A percentile compares a stretch with the other conserved stretches of the same genome.
Conservation (phyloP, 768 basidiomycete genomes). For the Leccinum barrowsii region DNA sequence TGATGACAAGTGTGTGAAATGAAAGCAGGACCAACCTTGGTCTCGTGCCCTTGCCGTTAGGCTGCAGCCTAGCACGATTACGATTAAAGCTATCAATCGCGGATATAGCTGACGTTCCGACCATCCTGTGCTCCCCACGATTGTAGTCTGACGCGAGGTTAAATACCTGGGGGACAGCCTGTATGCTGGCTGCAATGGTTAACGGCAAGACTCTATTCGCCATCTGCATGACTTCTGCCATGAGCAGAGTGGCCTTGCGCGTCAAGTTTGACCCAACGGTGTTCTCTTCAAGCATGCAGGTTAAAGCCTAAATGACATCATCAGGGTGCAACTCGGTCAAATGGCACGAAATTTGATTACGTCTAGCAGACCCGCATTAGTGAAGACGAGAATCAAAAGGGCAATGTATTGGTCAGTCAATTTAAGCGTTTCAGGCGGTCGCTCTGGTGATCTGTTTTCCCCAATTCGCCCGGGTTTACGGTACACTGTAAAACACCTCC, state of each 20-base stretch:
- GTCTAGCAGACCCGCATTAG: slow-evolving; percentile 85
- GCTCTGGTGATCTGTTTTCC: slow-evolving; percentile 44
- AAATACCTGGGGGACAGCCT: slow-evolving; percentile 85
- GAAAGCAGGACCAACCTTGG: slow-evolving; percentile 50
- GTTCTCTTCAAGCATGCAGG: slow-evolving; percentile 79
- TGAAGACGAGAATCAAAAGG: slow-evolving; percentile 77
- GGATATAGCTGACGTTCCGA: slow-evolving; percentile 80
- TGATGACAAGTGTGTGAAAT: background rate
- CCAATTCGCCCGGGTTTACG: slow-evolving; percentile 39
- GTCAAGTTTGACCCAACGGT: slow-evolving; percentile 69
- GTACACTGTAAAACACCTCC: slow-evolving; percentile 51
- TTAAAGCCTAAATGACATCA: slow-evolving; percentile 59
- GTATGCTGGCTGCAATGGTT: slow-evolving; percentile 76
- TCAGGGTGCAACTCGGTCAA: slow-evolving; percentile 4
- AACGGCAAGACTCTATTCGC: slow-evolving; percentile 85
- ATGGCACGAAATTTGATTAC: slow-evolving; percentile 40
- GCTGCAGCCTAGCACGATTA: slow-evolving; percentile 72
- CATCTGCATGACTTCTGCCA: slow-evolving; percentile 88
- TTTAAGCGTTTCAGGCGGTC: slow-evolving; percentile 57
- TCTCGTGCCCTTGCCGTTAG: slow-evolving; percentile 53
- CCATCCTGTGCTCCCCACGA: slow-evolving; percentile 69
- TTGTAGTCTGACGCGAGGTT: slow-evolving; percentile 77
- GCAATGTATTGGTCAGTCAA: slow-evolving; percentile 92
- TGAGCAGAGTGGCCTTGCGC: slow-evolving; percentile 84
- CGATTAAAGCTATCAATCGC: slow-evolving; percentile 92